A percentile compares a stretch with the other conserved stretches of the same genome.
Evolutionary conservation across 306 rosid species (phyloP).

Genomic region (Mimosa pudica): DNA sequence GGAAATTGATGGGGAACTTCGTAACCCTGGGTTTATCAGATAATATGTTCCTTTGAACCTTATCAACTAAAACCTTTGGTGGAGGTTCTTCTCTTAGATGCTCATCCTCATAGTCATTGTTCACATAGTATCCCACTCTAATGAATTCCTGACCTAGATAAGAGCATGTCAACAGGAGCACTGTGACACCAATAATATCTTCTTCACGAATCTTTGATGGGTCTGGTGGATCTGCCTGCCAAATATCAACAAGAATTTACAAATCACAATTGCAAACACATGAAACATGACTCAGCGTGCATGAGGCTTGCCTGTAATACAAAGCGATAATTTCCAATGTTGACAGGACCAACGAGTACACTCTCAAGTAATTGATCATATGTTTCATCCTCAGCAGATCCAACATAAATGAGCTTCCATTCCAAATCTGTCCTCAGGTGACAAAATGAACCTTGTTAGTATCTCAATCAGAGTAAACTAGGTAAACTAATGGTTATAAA

Average conservation of each 20-base stretch:
- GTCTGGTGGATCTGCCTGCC: constrained; percentile 92
- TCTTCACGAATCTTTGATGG: constrained; percentile 92
- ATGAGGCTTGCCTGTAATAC: constrained; percentile 67
- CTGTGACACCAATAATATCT: constrained; percentile 88
- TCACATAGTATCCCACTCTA: constrained; percentile 89
- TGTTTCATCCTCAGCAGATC: constrained; percentile 92
- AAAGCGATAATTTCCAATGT: constrained; percentile 89
- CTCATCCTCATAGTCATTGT: constrained; percentile 92
- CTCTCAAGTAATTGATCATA: constrained; percentile 91
- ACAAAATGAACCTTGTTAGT: constrained; percentile 19
- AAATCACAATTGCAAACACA: constrained; percentile 11
- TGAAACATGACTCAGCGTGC: neutral
- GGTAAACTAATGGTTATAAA: neutral
- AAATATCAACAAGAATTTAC: neutral
- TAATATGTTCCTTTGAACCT: constrained; percentile 86
- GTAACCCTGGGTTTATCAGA: constrained; percentile 95
- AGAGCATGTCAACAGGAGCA: constrained; percentile 81
- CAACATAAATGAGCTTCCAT: constrained; percentile 93
- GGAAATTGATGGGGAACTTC: constrained; percentile 77
- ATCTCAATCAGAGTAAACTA: constrained; percentile 5
- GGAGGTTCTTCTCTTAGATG: constrained; percentile 96
- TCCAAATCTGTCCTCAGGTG: constrained; percentile 63
- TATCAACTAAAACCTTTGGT: constrained; percentile 66
- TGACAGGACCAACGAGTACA: constrained; percentile 92
- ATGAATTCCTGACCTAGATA: constrained; percentile 88